Percentiles rank a stretch among this genome's conserved stretches.
Conservation (phyloP, 2,329 filamentous ascomycete genomes). For the Elsinoe fawcettii region DNA sequence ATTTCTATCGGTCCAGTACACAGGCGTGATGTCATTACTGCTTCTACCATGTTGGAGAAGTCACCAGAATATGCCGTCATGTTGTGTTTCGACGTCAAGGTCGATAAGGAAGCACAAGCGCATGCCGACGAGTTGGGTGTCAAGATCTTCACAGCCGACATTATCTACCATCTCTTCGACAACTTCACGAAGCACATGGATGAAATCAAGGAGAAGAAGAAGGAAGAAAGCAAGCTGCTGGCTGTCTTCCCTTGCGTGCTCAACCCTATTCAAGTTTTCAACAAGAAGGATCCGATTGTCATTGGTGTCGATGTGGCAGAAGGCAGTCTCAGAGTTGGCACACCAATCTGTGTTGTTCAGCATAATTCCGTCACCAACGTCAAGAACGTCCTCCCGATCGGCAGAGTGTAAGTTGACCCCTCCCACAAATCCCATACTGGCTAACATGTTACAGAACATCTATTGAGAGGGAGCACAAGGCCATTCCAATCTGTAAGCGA, state of each 20-base stretch:
- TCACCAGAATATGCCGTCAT: conserved; percentile 93
- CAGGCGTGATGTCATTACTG: conserved; percentile 95
- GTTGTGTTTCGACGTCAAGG: conserved; percentile 99
- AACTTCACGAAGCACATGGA: conserved; percentile 93
- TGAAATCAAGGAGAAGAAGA: conserved; percentile 77
- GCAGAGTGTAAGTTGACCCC: conserved; percentile 72
- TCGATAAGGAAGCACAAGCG: conserved; percentile 87
- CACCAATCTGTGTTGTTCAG: conserved; percentile 82
- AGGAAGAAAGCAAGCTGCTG: conserved; percentile 90
- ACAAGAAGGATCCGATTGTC: conserved; percentile 94
- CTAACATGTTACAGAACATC: conserved; percentile 55
- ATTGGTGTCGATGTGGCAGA: conserved; percentile 94
- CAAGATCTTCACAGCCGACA: conserved; percentile 97
- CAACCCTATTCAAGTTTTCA: conserved; percentile 85
- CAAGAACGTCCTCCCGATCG: conserved; percentile 77
- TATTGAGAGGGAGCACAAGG: conserved; percentile 97
- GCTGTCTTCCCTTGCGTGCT: conserved; percentile 97
- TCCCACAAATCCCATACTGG: too few relatives aligned
- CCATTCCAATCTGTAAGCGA: conserved; percentile 84
- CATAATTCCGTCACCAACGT: conserved; percentile 67
- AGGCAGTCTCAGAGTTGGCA: conserved; percentile 76
- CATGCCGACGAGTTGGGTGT: conserved; percentile 92
- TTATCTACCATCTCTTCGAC: conserved; percentile 98
- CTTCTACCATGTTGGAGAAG: conserved; percentile 92
- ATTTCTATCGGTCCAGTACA: conserved; percentile 96